A percentile compares a stretch with the other conserved stretches of the same genome.
phyloP scores from a whole-genome alignment of 2,329 filamentous ascomycete genomes.

The Trichoderma sp. region DNA sequence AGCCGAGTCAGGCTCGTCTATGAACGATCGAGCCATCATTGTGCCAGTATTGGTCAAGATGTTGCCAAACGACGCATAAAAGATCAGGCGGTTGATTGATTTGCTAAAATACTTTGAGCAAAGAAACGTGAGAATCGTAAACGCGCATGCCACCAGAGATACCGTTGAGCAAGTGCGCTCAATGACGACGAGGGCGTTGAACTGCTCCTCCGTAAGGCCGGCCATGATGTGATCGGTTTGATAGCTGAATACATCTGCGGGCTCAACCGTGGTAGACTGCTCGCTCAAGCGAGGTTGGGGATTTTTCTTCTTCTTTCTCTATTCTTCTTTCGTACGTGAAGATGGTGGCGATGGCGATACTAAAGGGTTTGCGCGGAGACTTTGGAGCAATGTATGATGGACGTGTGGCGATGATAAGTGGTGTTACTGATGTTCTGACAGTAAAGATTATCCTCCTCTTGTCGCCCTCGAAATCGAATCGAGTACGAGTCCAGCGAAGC shows the following conservation, averaged over 20 bases:
- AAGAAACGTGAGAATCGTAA: constrained; percentile 70
- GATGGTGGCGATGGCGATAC: neutral
- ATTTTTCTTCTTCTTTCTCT: neutral
- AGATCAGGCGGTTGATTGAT: constrained; percentile 77
- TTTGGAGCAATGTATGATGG: neutral
- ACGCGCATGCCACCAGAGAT: constrained; percentile 59
- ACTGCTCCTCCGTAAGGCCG: constrained; percentile 10
- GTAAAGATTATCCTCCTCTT: neutral
- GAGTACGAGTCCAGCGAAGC: constrained; percentile 4
- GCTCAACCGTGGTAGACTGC: neutral
- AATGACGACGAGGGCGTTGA: neutral
- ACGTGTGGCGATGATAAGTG: neutral
- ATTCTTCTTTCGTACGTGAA: neutral
- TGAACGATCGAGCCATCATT: constrained; percentile 61
- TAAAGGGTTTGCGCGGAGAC: neutral
- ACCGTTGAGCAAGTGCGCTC: constrained; percentile 7
- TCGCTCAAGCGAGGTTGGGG: neutral
- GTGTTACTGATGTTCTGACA: neutral
- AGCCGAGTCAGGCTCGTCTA: constrained; percentile 45
- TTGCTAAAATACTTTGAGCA: constrained; percentile 68
- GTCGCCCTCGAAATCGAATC: neutral
- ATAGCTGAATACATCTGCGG: neutral
- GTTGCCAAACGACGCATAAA: constrained; percentile 78
- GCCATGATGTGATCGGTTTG: neutral
- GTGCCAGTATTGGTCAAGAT: constrained; percentile 71